Evolutionary conservation across 495 filamentous ascomycete genomes (phyloP).

Genomic region (Penicillium daleae): DNA sequence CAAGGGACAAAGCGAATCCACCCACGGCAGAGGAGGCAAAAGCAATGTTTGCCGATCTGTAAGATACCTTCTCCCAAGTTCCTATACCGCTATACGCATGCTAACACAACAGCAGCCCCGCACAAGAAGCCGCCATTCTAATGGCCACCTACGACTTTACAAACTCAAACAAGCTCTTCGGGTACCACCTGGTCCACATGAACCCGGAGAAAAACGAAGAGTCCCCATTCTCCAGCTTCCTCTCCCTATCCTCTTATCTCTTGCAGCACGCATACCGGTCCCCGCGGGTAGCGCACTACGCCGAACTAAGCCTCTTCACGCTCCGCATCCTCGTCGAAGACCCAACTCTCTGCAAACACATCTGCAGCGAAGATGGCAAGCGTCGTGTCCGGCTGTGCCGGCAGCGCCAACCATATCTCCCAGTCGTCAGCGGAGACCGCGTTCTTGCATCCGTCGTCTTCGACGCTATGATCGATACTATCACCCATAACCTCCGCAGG

Average conservation of each 20-base stretch:
- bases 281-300: constrained; percentile 73
- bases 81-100: background rate
- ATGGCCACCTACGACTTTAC: constrained; percentile 91
- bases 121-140: constrained; percentile 74
- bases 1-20: constrained; percentile 56
- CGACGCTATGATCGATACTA: constrained; percentile 84
- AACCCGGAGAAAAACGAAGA: constrained; percentile 65
- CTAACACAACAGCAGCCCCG: constrained; percentile 62
- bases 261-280: constrained; percentile 92
- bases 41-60: constrained; percentile 72
- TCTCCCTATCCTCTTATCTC: constrained; percentile 90
- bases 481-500: constrained; percentile 91
- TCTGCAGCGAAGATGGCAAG: constrained; percentile 82
- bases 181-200: constrained; percentile 75
- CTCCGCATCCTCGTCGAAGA: constrained; percentile 90
- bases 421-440: constrained; percentile 70
- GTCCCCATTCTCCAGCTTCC: constrained; percentile 76
- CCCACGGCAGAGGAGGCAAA: constrained; percentile 74
- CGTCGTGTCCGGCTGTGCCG: constrained; percentile 81
- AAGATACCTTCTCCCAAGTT: constrained; percentile 31
- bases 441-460: constrained; percentile 74
- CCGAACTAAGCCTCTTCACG: constrained; percentile 78
- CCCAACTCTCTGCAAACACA: constrained; percentile 75
- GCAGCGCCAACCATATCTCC: constrained; percentile 88
- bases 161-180: constrained; percentile 94